Percentiles rank a stretch among this genome's conserved stretches.
phyloP scores from a whole-genome alignment of 805 yeast species.

The Kodamaea lidongshanica region DNA sequence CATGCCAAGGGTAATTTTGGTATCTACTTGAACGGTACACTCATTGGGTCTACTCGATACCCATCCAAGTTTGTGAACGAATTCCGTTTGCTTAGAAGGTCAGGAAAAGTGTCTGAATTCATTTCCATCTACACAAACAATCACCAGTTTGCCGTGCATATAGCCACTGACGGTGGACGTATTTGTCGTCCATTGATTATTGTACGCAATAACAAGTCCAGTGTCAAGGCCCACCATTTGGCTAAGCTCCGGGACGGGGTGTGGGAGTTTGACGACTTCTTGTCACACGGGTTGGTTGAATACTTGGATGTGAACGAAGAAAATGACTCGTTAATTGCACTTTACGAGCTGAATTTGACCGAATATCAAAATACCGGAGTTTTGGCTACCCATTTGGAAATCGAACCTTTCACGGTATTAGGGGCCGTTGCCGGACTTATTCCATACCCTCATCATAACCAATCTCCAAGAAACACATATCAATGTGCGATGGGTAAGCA shows the following conservation, averaged over 20 bases:
- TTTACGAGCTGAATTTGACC: slow-evolving; percentile 51
- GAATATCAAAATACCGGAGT: slow-evolving; percentile 40
- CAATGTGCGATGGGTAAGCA: slow-evolving; percentile 98
- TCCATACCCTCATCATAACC: slow-evolving; percentile 91
- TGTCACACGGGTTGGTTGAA: slow-evolving; percentile 81
- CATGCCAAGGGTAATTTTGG: slow-evolving; percentile 77
- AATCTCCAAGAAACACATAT: slow-evolving; percentile 86
- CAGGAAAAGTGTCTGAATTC: slow-evolving; percentile 82
- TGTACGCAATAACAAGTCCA: slow-evolving; percentile 64
- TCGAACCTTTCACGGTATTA: slow-evolving; percentile 87
- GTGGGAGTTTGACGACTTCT: slow-evolving; percentile 87
- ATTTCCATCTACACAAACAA: slow-evolving; percentile 84
- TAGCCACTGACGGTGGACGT: slow-evolving; percentile 98
- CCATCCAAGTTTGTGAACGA: slow-evolving; percentile 75
- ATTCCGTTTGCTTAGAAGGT: slow-evolving; percentile 76
- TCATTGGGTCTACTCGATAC: slow-evolving; percentile 82
- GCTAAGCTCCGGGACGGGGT: slow-evolving; percentile 55
- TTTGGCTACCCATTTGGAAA: slow-evolving; percentile 81
- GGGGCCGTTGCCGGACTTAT: slow-evolving; percentile 92
- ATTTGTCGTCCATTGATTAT: slow-evolving; percentile 95
- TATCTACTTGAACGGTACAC: slow-evolving; percentile 88
- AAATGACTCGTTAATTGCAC: slow-evolving; percentile 14
- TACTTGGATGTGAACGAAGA: slow-evolving; percentile 73
- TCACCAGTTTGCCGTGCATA: slow-evolving; percentile 90
- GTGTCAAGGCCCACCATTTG: slow-evolving; percentile 69